Evolutionary conservation across 805 yeast genomes (phyloP).

Genomic region (Wickerhamiella galacta): DNA sequence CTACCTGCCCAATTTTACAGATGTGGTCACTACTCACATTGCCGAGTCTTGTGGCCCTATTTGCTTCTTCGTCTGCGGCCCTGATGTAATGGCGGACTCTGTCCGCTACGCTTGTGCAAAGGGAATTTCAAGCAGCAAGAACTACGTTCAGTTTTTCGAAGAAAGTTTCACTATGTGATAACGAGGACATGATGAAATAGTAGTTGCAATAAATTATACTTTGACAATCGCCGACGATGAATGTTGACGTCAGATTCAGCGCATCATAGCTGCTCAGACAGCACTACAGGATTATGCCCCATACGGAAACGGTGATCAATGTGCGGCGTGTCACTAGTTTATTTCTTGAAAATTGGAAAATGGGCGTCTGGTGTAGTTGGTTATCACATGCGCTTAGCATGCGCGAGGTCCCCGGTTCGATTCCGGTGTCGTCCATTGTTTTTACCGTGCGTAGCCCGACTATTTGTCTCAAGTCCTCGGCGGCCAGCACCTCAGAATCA

Average conservation of each 20-base stretch:
- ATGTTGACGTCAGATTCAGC: too few species aligned
- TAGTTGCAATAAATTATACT: too few species aligned
- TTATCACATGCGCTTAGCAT: conserved; percentile 11
- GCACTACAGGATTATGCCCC: too few species aligned
- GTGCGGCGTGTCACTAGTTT: too few species aligned
- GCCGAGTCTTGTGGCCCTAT: conserved; percentile 5
- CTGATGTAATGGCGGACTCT: conserved; percentile 7
- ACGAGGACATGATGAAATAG: too few species aligned
- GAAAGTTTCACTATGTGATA: conserved; percentile 4
- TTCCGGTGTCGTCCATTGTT: conserved; percentile 1
- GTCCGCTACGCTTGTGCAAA: conserved; percentile 8
- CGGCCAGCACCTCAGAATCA: too few species aligned
- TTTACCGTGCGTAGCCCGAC: neutral
- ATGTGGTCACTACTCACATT: conserved; percentile 2
- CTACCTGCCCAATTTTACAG: conserved; percentile 2
- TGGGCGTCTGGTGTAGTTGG: conserved; percentile 11
- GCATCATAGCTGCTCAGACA: too few species aligned
- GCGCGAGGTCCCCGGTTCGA: conserved; percentile 10
- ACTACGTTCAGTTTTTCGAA: conserved; percentile 5
- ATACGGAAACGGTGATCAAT: too few species aligned
- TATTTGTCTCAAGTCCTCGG: neutral
- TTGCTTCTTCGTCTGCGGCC: conserved; percentile 10
- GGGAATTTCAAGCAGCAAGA: conserved; percentile 3
- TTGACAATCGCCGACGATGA: too few species aligned
- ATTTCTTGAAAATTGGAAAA: too few species aligned